Base-by-base conservation (phyloP, 768 basidiomycete genomes). In the Podaxis sp. region DNA sequence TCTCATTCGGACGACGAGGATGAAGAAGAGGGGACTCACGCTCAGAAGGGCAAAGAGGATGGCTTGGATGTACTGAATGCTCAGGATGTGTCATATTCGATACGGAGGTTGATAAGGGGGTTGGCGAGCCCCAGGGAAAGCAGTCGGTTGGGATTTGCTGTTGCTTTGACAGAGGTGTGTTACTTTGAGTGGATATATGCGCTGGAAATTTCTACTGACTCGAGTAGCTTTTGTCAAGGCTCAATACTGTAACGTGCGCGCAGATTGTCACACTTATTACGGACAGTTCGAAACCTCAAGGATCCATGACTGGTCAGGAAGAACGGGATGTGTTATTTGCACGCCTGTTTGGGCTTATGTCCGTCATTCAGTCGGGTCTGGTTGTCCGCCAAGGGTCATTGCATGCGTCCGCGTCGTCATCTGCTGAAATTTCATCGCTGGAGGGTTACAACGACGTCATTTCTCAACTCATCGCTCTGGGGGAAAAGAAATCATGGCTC, bases 321-420 rank as follows among this genome's bases (percentile, higher is more conserved):
- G 92, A 95, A 75, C 87, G 96, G 63, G 96, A 99, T 73, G 76
- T 92, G 54, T 81, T 95, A 56, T 98, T 99, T 71, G 95, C 95
- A 9, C 87, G 93, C 28, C 80, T 99, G 11, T 97, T 99, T 72
- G 96, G 96, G 17, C 79, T 97, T 63, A 88, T 88, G 17, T 82
- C 94, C 15, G 79, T 98, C 68, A 84, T 96, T 59, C 89, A 92
- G 63, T 98, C 96, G 2, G 88, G 92, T 24, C 80, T 96, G 52
- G 80, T 96, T 58, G 85, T 90, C 42, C 86, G 89, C 57, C 76
- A 80, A 28, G 82, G 73, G 4, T 81, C 87, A 2, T 74, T 89
- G 5, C 78, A 80, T 9, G 76, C 78, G 22, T 83, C 85, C 42
- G 78, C 82, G 1, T 84, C 84, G 8, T 82, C 86, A 24, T 77